Conservation (phyloP, 208 protist genomes). For the Strigomonas culicis region DNA sequence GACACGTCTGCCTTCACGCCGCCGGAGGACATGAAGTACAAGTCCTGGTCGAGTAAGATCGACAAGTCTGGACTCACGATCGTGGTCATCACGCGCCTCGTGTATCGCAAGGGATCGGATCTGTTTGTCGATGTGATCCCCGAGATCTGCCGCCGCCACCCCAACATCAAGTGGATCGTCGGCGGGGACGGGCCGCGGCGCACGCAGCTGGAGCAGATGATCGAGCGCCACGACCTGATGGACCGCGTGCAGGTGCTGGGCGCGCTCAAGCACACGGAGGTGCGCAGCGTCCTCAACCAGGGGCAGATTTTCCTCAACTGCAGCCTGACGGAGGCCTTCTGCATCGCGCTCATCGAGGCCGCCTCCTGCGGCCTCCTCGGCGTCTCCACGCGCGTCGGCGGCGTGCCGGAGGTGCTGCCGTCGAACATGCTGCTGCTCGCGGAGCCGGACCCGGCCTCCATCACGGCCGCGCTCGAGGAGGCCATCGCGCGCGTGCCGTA, state of each 20-base stretch:
- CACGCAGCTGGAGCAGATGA: slow-evolving; percentile 96
- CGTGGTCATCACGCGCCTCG: slow-evolving; percentile 95
- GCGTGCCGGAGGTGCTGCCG: slow-evolving; percentile 97
- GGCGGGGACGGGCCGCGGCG: slow-evolving; percentile 97
- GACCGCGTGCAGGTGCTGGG: slow-evolving; percentile 96
- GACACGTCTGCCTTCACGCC: slow-evolving; percentile 91
- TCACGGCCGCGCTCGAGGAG: slow-evolving; percentile 64
- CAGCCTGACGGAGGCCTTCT: slow-evolving; percentile 98
- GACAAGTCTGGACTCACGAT: slow-evolving; percentile 91
- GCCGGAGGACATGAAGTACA: slow-evolving; percentile 88
- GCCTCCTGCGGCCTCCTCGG: slow-evolving; percentile 93
- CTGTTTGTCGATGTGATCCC: slow-evolving; percentile 96
- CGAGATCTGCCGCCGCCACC: slow-evolving; percentile 91
- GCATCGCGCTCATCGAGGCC: slow-evolving; percentile 98
- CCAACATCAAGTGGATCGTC: slow-evolving; percentile 95
- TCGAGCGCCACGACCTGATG: slow-evolving; percentile 95
- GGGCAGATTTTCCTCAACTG: slow-evolving; percentile 99
- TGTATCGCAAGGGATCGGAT: slow-evolving; percentile 97
- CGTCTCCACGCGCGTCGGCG: slow-evolving; percentile 97
- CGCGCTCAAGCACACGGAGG: slow-evolving; percentile 89
- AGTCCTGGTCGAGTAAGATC: slow-evolving; percentile 83
- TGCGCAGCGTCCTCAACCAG: slow-evolving; percentile 88
- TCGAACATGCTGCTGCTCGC: slow-evolving; percentile 92
- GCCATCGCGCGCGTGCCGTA: slow-evolving; percentile 71
- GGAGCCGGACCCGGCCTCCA: slow-evolving; percentile 83